Conservation (phyloP, 768 basidiomycete genomes). For the Lentinula raphanica region DNA sequence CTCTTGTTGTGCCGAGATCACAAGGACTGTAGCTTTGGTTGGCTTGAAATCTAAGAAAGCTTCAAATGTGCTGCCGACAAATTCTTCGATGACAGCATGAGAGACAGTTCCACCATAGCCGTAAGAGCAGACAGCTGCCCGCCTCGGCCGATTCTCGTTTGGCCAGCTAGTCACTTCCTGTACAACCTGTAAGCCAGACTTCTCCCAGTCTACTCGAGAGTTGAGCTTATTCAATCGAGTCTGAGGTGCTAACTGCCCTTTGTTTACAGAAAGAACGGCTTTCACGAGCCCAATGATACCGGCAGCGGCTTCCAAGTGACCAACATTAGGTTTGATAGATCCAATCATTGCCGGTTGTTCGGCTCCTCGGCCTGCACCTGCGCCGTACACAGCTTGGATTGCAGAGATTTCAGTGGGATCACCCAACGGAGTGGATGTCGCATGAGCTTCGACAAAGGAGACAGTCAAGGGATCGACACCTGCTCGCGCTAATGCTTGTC, state of each 20-base stretch:
- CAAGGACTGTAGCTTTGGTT: neutral
- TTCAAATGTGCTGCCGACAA: neutral
- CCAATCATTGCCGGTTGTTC: conserved; percentile 20
- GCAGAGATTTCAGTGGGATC: conserved; percentile 39
- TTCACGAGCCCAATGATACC: neutral
- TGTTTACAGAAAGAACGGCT: neutral
- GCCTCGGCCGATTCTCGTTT: neutral
- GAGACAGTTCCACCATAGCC: conserved; percentile 1
- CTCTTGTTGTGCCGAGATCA: neutral
- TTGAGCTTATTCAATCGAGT: neutral
- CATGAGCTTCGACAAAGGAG: conserved; percentile 37
- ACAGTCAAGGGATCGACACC: conserved; percentile 22
- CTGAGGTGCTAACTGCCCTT: conserved; percentile 1
- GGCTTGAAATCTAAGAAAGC: neutral
- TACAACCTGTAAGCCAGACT: conserved; percentile 1
- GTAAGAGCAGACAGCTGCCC: neutral
- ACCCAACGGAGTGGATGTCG: conserved; percentile 34
- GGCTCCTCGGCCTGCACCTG: conserved; percentile 11
- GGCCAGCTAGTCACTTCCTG: neutral
- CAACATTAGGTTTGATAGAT: conserved; percentile 31
- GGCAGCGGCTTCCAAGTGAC: conserved; percentile 8
- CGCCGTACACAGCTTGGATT: conserved; percentile 26
- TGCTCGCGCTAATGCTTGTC: conserved; percentile 20
- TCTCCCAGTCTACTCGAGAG: neutral
- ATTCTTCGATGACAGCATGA: conserved; percentile 1